Percentiles rank a stretch among this genome's conserved stretches.
These are phyloP conservation scores for Fraxinus dipetala DNA, from an alignment of 305 asterid genomes.

Conservation along the genomic window DNA sequence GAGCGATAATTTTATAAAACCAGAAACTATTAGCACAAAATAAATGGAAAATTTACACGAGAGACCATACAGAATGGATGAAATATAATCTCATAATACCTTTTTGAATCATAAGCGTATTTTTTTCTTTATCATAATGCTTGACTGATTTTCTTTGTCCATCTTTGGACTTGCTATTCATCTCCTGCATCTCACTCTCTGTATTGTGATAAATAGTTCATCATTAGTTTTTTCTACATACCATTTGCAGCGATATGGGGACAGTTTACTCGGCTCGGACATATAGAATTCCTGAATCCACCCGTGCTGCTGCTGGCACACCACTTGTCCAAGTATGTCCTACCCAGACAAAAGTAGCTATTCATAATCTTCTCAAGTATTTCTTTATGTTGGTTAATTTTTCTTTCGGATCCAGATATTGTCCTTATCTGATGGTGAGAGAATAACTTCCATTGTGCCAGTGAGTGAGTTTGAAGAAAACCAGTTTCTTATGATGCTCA, in stretches of 20 bases:
- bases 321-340: slow-evolving; percentile 80
- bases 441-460: slow-evolving; percentile 92
- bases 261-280: slow-evolving; percentile 84
- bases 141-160: background rate
- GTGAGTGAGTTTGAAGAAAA: slow-evolving; percentile 80
- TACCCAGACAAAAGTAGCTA: slow-evolving; percentile 18
- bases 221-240: slow-evolving; percentile 6
- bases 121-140: background rate
- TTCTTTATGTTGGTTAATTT: background rate
- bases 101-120: background rate
- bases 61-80: too few species aligned
- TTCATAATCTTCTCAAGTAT: slow-evolving; percentile 14
- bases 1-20: background rate
- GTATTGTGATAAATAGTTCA: background rate
- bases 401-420: slow-evolving; percentile 56
- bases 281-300: slow-evolving; percentile 88
- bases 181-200: background rate
- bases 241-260: slow-evolving; percentile 74
- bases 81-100: background rate
- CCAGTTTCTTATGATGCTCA: slow-evolving; percentile 88
- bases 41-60: background rate
- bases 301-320: slow-evolving; percentile 90
- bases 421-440: slow-evolving; percentile 90
- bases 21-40: background rate
- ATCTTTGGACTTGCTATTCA: background rate